Evolutionary conservation across 768 basidiomycete species (phyloP).

Genomic region (Cubamyces sp.): DNA sequence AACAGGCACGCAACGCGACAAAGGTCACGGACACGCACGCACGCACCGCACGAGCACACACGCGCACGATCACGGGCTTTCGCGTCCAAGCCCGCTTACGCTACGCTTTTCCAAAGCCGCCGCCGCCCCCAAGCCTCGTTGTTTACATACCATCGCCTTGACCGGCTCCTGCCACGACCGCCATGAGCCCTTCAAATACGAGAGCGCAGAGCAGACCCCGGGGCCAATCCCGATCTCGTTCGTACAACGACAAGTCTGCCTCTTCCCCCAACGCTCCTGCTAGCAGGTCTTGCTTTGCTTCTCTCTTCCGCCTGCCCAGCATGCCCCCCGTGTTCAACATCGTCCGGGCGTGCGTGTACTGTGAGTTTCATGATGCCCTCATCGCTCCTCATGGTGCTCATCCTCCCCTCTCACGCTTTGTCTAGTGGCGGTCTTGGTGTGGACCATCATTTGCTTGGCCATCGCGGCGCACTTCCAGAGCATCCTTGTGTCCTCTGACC

Average conservation of each 20-base stretch:
- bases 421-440: constrained; percentile 67
- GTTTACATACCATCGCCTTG: constrained; percentile 19
- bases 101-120: constrained; percentile 7
- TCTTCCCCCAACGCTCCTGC: constrained; percentile 25
- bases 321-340: constrained; percentile 79
- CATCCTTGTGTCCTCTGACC: constrained; percentile 73
- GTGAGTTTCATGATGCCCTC: constrained; percentile 42
- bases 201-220: constrained; percentile 23
- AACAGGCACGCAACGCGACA: constrained; percentile 12
- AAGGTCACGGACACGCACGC: constrained; percentile 12
- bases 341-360: constrained; percentile 67
- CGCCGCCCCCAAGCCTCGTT: constrained; percentile 24
- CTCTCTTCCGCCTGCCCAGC: constrained; percentile 34
- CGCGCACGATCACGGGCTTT: constrained; percentile 2
- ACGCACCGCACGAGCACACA: neutral
- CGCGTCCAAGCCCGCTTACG: constrained; percentile 5
- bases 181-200: constrained; percentile 36
- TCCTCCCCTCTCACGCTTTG: constrained; percentile 1
- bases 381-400: neutral
- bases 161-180: neutral
- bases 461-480: constrained; percentile 80
- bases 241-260: constrained; percentile 21
- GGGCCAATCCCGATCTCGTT: constrained; percentile 31
- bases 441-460: constrained; percentile 78
- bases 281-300: constrained; percentile 32